Evolutionary conservation across 1,284 basidiomycete genomes (phyloP).

Genomic region (Paramarasmius palmivorus): DNA sequence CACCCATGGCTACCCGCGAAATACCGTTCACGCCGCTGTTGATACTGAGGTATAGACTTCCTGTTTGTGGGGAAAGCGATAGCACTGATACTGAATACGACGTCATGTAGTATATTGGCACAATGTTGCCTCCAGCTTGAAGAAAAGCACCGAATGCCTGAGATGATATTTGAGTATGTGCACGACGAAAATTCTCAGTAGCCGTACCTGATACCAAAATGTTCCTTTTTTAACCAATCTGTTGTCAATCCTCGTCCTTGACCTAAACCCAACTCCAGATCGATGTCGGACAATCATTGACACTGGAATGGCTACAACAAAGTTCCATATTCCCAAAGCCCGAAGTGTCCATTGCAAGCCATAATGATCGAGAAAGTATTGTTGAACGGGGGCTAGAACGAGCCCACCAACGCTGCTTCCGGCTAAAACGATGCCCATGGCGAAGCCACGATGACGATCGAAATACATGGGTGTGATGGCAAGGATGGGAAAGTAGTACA

Average conservation of each 20-base stretch:
- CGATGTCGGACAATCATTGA: conserved; percentile 33
- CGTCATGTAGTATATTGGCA: conserved; percentile 44
- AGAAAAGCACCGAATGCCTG: conserved; percentile 42
- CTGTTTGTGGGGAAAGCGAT: conserved; percentile 36
- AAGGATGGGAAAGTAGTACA: conserved; percentile 47
- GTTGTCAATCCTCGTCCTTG: conserved; percentile 27
- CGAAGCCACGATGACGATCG: conserved; percentile 43
- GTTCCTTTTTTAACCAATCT: conserved; percentile 39
- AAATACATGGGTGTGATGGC: conserved; percentile 45
- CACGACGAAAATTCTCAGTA: not conserved
- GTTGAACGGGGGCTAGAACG: conserved; percentile 43
- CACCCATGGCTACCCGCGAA: conserved; percentile 41
- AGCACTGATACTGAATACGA: conserved; percentile 43
- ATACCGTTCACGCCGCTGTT: conserved; percentile 46
- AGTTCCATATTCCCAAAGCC: conserved; percentile 41
- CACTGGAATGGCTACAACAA: conserved; percentile 38
- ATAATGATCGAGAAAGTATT: conserved; percentile 33
- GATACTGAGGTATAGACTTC: conserved; percentile 40
- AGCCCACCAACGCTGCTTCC: conserved; percentile 44
- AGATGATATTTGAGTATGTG: not conserved
- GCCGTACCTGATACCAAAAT: conserved; percentile 42
- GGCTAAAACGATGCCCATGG: conserved; percentile 44
- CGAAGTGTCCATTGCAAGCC: conserved; percentile 40
- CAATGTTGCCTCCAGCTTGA: conserved; percentile 46
- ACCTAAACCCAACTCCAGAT: conserved; percentile 19